Base-by-base conservation (phyloP, 176 grass and related monocot species). In the Saccharum officinarum region DNA sequence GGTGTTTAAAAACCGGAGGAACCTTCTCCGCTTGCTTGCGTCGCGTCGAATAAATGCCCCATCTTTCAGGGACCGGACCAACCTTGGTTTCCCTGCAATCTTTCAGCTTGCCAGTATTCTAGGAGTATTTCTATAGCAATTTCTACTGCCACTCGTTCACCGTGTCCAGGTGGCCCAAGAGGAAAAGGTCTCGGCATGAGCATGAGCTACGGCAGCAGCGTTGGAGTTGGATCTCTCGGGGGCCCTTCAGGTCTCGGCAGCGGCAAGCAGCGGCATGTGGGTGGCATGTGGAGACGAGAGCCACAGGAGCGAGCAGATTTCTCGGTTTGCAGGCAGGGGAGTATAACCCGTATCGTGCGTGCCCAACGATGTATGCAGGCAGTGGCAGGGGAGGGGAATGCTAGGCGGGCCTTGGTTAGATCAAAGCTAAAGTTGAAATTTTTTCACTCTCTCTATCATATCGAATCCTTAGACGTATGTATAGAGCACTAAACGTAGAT, bases 261-360 rank as follows among this genome's bases (percentile, higher is more conserved):
- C 59, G 31, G 88, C 79, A 40, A 50, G 78, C 88, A 90, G 14
- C 59, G 16, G 84, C 89, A 90, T 80, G 89, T 90, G 84, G 84
- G 68, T 40, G 68, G 69, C 88, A 84, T 87, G 89, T 87, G 89
- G 84, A 78, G 72, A 76, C 7, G 39, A 61, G 72, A 75, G 37
- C 75, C 60, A 74, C 75, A 28, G 57, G 22, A 61, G 59, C 59
- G 22, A 60, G 59, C 59, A 28, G 80, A 84, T 90, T 75, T 90
- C 61, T 80, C 64, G 76, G 39, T 45, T 86, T 52, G n/a, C 59
- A 62, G 59, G 59, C 34, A 20, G 39, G 61, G 36, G 59, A 26
- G 18, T 72, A 74, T 72, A 68, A 73, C 23, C 17, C 44, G 73
- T 73, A 86, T 78, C 26, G 73, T 54, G 57, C 57, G 10, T 63